Conservation (phyloP, 257 asterid genomes). For the Ligustrum vulgare region DNA sequence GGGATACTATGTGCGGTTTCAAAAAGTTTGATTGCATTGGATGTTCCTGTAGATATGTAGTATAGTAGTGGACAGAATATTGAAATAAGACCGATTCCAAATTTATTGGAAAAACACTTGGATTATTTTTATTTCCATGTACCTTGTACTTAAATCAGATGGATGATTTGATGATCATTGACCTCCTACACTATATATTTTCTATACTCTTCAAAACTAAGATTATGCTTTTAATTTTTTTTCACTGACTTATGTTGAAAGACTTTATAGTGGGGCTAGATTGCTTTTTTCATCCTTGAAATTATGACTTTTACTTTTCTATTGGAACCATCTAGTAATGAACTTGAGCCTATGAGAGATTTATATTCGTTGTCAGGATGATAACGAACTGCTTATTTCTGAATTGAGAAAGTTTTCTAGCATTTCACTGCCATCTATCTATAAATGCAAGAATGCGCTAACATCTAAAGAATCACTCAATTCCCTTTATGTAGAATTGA, state of each 20-base stretch:
- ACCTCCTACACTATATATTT: background rate
- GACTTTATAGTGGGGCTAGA: background rate
- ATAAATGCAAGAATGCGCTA: background rate
- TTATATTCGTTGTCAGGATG: background rate
- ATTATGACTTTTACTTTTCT: background rate
- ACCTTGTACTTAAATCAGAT: background rate
- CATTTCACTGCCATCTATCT: background rate
- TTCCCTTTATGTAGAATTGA: background rate
- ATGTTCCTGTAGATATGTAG: background rate
- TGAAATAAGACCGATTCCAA: background rate
- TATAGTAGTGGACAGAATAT: too few species aligned
- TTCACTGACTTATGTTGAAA: background rate
- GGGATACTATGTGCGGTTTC: background rate
- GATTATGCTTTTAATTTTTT: too few species aligned
- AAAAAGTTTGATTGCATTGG: background rate
- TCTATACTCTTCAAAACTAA: background rate
- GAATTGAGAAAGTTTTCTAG: background rate
- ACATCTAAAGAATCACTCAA: background rate
- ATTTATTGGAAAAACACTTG: too few species aligned
- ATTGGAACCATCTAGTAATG: background rate
- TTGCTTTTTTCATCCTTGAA: background rate
- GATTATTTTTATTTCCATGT: background rate
- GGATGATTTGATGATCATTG: background rate
- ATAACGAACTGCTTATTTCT: background rate
- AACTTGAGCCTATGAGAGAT: background rate